These are phyloP conservation scores for Hygrophoropsis aurantiaca DNA, from an alignment of 768 basidiomycete genomes.

Conservation along the genomic window DNA sequence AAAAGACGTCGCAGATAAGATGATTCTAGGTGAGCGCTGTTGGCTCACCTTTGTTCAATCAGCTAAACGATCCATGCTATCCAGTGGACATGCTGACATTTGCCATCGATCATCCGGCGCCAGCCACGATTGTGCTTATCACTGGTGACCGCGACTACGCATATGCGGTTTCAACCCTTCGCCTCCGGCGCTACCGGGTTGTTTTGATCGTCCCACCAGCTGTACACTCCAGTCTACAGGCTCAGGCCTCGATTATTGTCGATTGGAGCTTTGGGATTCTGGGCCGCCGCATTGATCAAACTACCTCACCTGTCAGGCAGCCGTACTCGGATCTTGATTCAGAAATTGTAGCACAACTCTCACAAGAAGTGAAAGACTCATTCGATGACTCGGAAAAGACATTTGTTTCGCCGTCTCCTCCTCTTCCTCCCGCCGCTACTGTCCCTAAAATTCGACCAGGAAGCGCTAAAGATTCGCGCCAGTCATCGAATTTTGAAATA, in stretches of 20 bases:
- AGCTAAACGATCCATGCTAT: constrained; percentile 1
- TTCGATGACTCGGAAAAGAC: constrained; percentile 14
- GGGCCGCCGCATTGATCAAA: constrained; percentile 22
- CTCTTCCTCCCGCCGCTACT: constrained; percentile 3
- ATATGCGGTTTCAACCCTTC: constrained; percentile 59
- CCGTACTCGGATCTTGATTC: constrained; percentile 24
- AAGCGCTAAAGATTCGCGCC: constrained; percentile 24
- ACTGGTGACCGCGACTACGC: constrained; percentile 68
- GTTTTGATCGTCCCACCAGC: constrained; percentile 47
- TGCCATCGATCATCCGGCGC: constrained; percentile 59
- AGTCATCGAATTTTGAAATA: constrained; percentile 9
- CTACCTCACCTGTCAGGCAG: constrained; percentile 19
- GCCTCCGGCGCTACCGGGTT: constrained; percentile 52
- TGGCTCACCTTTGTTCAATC: not conserved
- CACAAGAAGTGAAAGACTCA: constrained; percentile 19
- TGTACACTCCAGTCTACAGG: constrained; percentile 46
- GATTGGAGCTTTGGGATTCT: constrained; percentile 50
- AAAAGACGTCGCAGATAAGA: constrained; percentile 44
- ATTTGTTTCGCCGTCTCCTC: not conserved
- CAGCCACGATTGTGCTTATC: constrained; percentile 59
- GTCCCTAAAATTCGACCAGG: constrained; percentile 13
- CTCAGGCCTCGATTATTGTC: constrained; percentile 52
- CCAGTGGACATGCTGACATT: constrained; percentile 68
- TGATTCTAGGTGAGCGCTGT: constrained; percentile 40
- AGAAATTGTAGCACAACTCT: constrained; percentile 16